Percentiles rank a stretch among this genome's conserved stretches.
Evolutionary conservation across 805 yeast species (phyloP).

Genomic region (Tetrapisispora phaffii): DNA sequence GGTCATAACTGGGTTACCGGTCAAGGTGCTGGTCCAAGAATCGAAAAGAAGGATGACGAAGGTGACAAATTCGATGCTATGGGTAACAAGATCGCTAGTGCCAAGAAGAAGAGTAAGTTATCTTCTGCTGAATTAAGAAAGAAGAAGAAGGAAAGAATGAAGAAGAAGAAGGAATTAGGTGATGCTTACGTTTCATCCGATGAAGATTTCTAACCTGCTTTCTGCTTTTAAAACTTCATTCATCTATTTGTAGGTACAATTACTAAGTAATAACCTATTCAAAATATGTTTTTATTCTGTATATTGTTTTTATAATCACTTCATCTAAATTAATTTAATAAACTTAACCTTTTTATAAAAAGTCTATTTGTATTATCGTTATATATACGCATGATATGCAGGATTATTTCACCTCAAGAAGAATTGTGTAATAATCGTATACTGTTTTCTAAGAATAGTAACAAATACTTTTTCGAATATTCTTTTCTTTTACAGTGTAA

Average conservation of each 20-base stretch:
- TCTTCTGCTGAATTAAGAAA: slow-evolving; percentile 98
- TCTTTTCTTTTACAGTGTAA: too few species aligned
- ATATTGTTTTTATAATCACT: slow-evolving; percentile 6
- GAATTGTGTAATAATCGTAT: too few species aligned
- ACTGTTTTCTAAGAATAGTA: background rate
- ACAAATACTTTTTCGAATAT: too few species aligned
- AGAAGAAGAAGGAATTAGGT: slow-evolving; percentile 99
- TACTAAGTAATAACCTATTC: slow-evolving; percentile 1
- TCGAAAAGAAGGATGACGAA: slow-evolving; percentile 90
- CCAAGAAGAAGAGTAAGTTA: slow-evolving; percentile 93
- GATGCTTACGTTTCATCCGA: slow-evolving; percentile 98
- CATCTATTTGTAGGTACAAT: slow-evolving; percentile 4
- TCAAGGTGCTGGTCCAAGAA: slow-evolving; percentile 99
- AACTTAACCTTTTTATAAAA: slow-evolving; percentile 2
- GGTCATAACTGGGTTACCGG: slow-evolving; percentile 99
- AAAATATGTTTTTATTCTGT: slow-evolving; percentile 5
- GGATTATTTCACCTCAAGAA: too few species aligned
- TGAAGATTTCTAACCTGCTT: slow-evolving; percentile 55
- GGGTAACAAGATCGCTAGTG: slow-evolving; percentile 98
- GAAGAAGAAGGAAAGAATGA: slow-evolving; percentile 99
- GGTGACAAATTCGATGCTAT: slow-evolving; percentile 99
- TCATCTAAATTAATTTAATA: slow-evolving; percentile 3
- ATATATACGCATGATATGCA: too few species aligned
- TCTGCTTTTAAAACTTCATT: slow-evolving; percentile 5
- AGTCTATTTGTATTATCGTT: too few species aligned